Conservation (phyloP, 2,329 filamentous ascomycete genomes). For the Chrysoporthe puriensis region DNA sequence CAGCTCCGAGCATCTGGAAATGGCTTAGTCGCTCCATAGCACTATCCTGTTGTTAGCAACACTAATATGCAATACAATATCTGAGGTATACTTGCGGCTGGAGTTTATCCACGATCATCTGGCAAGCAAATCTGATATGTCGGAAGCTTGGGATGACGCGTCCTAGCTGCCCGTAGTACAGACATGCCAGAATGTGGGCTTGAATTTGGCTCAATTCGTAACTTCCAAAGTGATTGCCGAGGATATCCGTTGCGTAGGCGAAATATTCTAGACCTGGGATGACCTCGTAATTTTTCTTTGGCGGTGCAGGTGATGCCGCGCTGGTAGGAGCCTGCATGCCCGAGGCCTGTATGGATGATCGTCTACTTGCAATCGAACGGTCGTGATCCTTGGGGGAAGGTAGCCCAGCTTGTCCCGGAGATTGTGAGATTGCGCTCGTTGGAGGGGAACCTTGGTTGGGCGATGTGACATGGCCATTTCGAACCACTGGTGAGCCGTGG, state of each 20-base stretch:
- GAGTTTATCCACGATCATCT: slow-evolving; percentile 71
- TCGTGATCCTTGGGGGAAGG: slow-evolving; percentile 58
- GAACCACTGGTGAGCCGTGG: slow-evolving; percentile 45
- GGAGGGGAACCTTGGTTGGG: slow-evolving; percentile 61
- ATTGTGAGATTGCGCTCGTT: slow-evolving; percentile 48
- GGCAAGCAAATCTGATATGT: slow-evolving; percentile 60
- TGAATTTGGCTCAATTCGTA: slow-evolving; percentile 84
- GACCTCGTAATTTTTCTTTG: slow-evolving; percentile 72
- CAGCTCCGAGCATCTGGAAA: slow-evolving; percentile 4
- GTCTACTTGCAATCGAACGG: slow-evolving; percentile 49
- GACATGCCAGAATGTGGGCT: slow-evolving; percentile 78
- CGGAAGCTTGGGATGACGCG: slow-evolving; percentile 83
- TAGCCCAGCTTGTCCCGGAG: slow-evolving; percentile 46
- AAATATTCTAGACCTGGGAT: slow-evolving; percentile 92
- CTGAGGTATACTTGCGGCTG: slow-evolving; percentile 61
- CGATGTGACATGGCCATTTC: slow-evolving; percentile 56
- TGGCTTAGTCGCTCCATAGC: slow-evolving; percentile 51
- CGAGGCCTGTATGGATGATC: slow-evolving; percentile 52
- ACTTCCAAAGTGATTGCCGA: slow-evolving; percentile 79
- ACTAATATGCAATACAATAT: slow-evolving; percentile 6
- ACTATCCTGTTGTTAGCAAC: slow-evolving; percentile 37
- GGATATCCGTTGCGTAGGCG: slow-evolving; percentile 81
- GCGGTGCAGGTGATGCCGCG: slow-evolving; percentile 35
- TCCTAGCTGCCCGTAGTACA: slow-evolving; percentile 88
- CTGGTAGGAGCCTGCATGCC: slow-evolving; percentile 25